These are phyloP conservation scores for Wickerhamomyces strasburgensis DNA, from an alignment of 805 yeast species.

Conservation along the genomic window DNA sequence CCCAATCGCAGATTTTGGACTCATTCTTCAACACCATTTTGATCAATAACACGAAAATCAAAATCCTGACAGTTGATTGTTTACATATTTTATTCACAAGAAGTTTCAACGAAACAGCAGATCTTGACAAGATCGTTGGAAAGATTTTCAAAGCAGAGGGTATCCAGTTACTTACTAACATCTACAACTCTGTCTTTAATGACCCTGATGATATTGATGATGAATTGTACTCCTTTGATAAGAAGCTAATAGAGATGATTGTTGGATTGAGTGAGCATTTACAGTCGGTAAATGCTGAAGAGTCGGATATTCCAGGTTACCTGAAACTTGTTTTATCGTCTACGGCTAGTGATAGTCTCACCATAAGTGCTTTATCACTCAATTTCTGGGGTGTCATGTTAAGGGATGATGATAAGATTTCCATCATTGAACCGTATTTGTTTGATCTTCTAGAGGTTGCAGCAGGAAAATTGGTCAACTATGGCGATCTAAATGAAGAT, in stretches of 20 bases:
- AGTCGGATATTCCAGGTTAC: slow-evolving; percentile 62
- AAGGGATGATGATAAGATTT: slow-evolving; percentile 63
- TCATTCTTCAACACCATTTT: slow-evolving; percentile 57
- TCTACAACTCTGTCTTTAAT: slow-evolving; percentile 49
- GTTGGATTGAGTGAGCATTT: slow-evolving; percentile 81
- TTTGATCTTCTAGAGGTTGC: slow-evolving; percentile 71
- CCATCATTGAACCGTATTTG: slow-evolving; percentile 47
- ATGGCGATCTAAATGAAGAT: slow-evolving; percentile 61
- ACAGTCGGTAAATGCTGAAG: slow-evolving; percentile 40
- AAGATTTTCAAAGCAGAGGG: slow-evolving; percentile 71
- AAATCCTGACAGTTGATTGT: slow-evolving; percentile 85
- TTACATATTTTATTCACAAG: slow-evolving; percentile 85
- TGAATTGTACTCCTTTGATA: slow-evolving; percentile 69
- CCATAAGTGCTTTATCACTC: slow-evolving; percentile 84
- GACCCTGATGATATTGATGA: slow-evolving; percentile 76
- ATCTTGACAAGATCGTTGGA: slow-evolving; percentile 75
- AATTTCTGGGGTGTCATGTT: slow-evolving; percentile 93
- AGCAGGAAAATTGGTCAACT: slow-evolving; percentile 73
- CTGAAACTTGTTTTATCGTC: slow-evolving; percentile 73
- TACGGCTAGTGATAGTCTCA: slow-evolving; percentile 76
- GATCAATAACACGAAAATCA: slow-evolving; percentile 58
- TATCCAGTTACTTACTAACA: slow-evolving; percentile 59
- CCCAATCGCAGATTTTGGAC: slow-evolving; percentile 58
- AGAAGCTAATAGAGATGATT: slow-evolving; percentile 90
- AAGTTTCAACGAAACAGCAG: slow-evolving; percentile 56